Base-by-base conservation (phyloP, 108 stramenopile genomes). In the Skeletonema grethae region DNA sequence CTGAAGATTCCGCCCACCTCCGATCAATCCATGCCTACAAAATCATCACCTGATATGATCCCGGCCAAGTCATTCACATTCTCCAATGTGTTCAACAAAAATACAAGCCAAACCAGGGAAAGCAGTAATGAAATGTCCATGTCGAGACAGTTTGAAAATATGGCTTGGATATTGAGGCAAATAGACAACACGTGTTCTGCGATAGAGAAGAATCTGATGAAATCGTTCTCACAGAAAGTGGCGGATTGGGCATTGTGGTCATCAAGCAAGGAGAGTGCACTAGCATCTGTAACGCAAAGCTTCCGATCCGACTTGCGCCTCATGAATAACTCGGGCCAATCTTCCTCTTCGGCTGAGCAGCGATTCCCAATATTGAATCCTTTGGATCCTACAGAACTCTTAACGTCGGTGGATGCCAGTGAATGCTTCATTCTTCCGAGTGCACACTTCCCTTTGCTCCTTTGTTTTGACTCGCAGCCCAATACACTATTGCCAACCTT, bases 221-320 rank as follows among this genome's bases (percentile, higher is more conserved):
- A 86, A 67, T 86, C 90, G 0, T 83, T 95, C 45, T 72, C 83
- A 39, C 91, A 91, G 73, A 90, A 90, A 60, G 72, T 95, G 70
- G 83, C 94, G 12, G 88, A 90, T 41, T 94, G 90, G 89, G 94
- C 91, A 13, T 53, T 92, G 10, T 95, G 93, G 93, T 80, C 83
- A 61, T 73, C 88, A 8, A 90, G 75, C 75, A 95, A 93, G 71
- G 89, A 88, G 39, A 85, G 67, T 22, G 90, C 88, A 2, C 65
- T 95, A 46, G 82, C 87, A 10, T 61, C 82, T 34, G 83, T 91
- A 1, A 95, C 94, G 5, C 61, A 73, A 10, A 76, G 65, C 15
- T 86, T 95, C 85, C 65, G 90, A 41, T 64, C 88, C 11, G 84
- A 76, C 25, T 73, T 93, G 53, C 43, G 60, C n/a, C 41, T 50